Conservation (phyloP, 2,329 filamentous ascomycete species). For the Gaeumannomyces sp. region DNA sequence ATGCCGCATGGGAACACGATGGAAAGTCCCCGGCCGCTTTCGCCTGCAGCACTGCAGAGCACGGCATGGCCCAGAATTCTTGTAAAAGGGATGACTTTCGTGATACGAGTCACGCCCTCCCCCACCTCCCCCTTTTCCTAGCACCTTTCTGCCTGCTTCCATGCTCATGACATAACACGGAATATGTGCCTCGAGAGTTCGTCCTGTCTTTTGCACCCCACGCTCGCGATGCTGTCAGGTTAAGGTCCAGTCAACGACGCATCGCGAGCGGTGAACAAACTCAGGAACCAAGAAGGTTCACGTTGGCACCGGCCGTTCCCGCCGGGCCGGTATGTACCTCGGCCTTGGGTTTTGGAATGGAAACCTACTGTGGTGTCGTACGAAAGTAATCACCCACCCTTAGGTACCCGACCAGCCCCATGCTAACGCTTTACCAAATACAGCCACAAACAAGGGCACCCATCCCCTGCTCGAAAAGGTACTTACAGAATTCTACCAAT, state of each 20-base stretch:
- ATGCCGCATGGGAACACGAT: not conserved
- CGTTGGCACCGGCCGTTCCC: not conserved
- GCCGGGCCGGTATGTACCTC: not conserved
- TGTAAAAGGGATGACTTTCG: not conserved
- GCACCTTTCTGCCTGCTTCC: not conserved
- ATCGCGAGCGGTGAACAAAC: not conserved
- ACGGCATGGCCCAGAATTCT: not conserved
- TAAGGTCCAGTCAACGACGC: not conserved
- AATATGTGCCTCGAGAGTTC: not conserved
- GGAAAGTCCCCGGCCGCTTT: not conserved
- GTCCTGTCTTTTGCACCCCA: not conserved
- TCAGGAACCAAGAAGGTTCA: not conserved
- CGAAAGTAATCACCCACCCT: too few relatives aligned
- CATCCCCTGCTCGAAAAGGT: too few relatives aligned
- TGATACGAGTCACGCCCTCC: not conserved
- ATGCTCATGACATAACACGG: not conserved
- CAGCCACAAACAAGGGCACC: too few relatives aligned
- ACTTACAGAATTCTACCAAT: too few relatives aligned
- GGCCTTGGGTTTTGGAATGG: not conserved
- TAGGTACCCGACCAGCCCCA: too few relatives aligned
- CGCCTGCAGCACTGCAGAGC: not conserved
- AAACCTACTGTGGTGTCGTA: too few relatives aligned
- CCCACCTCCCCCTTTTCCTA: not conserved
- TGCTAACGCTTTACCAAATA: too few relatives aligned
- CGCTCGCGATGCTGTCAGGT: not conserved